Percentiles rank a stretch among this genome's conserved stretches.
These are phyloP conservation scores for Pseudogymnoascus sp. DNA, from an alignment of 2,329 filamentous ascomycete species.

Conservation along the genomic window DNA sequence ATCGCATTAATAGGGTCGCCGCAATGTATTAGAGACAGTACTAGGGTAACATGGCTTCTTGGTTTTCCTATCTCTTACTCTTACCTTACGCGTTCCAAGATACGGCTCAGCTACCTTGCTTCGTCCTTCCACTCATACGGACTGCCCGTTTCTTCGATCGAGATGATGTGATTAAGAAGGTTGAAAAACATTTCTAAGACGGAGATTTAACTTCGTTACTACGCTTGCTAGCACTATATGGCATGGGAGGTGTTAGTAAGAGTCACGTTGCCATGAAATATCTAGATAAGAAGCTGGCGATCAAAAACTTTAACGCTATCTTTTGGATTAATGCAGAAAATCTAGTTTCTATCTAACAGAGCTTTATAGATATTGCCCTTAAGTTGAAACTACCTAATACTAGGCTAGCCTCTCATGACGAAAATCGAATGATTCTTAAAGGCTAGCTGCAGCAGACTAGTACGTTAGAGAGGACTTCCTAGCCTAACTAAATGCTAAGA, in stretches of 20 bases:
- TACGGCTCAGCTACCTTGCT: not conserved
- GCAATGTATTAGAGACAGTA: not conserved
- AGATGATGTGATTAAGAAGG: not conserved
- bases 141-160: not conserved
- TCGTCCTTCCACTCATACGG: not conserved
- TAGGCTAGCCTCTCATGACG: constrained; percentile 11
- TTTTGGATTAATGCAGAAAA: constrained; percentile 25
- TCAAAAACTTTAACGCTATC: constrained; percentile 22
- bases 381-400: constrained; percentile 20
- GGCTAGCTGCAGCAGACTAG: constrained; percentile 10
- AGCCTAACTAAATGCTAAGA: not conserved
- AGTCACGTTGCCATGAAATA: constrained; percentile 19
- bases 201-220: not conserved
- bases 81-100: not conserved
- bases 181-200: not conserved
- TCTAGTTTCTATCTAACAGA: constrained; percentile 21
- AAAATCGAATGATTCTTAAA: constrained; percentile 10
- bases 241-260: constrained; percentile 22
- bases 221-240: constrained; percentile 22
- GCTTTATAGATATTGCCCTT: constrained; percentile 23
- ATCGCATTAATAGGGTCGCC: not conserved
- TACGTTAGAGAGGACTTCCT: not conserved
- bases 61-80: not conserved
- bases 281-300: constrained; percentile 10
- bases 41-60: not conserved